Evolutionary conservation across 129 eudicot genomes (phyloP), one percentile per base, ranked within the genome.

Genomic region (Flaveria brownii): DNA sequence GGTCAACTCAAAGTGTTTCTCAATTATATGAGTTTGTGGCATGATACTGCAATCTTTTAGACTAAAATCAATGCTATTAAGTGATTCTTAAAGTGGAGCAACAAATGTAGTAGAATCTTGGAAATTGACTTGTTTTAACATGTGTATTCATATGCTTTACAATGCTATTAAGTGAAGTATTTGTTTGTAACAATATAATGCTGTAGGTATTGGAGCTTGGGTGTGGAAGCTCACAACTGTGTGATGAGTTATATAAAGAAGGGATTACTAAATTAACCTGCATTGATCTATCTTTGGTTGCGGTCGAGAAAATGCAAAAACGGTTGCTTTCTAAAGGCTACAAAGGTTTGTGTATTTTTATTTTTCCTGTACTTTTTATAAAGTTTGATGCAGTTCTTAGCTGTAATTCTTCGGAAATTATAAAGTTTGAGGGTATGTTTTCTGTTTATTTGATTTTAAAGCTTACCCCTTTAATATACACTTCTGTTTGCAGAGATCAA

Each of bases 151-250:
- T 42, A 25, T 7, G 61, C 20, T 13, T 25, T 5, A 3, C 36
- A 30, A 30, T 47, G 52, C 52, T 1, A 0, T 10, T 47, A 47
- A 49, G 1, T 51, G 33, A 76, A 77, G 18, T 46, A 36, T 41
- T 28, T 23, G 7, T 20, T n/a, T 16, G 6, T 52, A 5, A 52
- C n/a, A 17, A 52, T 52, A 56, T 51, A 80, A 28, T 67, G 56
- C 2, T 85, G 71, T 78, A 94, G 98, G 90, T 94, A 18, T 76
- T 94, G 88, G 98, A 94, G 88, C 55, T 94, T 73, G 98, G 98
- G 9, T 94, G 98, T 81, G 98, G 98, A 74, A 94, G 86, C 81
- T 94, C 98, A 22, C 97, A 91, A 82, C 84, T 94, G 28, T 88
- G 88, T 70, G 97, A 91, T 52, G 92, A 91, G 50, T 55, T 93